Percentiles rank a stretch among this genome's conserved stretches.
These are phyloP conservation scores for Chaetomium olivaceum DNA, from an alignment of 2,329 filamentous ascomycete genomes.

Conservation along the genomic window DNA sequence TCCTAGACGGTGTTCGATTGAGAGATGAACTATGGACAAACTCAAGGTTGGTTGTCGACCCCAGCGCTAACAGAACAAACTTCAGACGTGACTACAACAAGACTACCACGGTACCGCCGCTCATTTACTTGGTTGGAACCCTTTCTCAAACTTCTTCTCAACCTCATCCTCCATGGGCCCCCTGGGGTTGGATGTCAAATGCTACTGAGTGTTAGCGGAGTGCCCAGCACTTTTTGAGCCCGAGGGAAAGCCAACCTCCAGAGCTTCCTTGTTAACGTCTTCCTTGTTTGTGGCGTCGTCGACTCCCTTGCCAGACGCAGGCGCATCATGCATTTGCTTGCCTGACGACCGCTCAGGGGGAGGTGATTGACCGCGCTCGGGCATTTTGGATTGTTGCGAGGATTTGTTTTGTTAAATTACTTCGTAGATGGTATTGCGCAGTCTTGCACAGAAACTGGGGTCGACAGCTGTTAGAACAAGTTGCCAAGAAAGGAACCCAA, in stretches of 20 bases:
- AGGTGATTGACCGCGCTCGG: constrained; percentile 70
- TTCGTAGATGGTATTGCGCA: background rate
- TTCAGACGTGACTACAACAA: background rate
- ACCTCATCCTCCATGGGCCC: constrained; percentile 62
- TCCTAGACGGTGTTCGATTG: background rate
- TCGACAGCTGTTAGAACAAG: background rate
- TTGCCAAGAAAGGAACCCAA: background rate
- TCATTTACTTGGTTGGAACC: constrained; percentile 25
- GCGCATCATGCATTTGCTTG: constrained; percentile 60
- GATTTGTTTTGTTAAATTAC: background rate
- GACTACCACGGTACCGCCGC: background rate
- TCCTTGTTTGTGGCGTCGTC: constrained; percentile 57
- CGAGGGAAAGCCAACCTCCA: constrained; percentile 45
- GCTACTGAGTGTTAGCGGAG: constrained; percentile 37
- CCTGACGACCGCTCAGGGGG: constrained; percentile 67
- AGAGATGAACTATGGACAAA: background rate
- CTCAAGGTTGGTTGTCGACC: background rate
- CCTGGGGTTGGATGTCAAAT: constrained; percentile 65
- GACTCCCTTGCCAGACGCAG: constrained; percentile 59
- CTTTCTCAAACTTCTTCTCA: constrained; percentile 62
- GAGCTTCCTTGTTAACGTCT: constrained; percentile 51
- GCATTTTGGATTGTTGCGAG: constrained; percentile 55
- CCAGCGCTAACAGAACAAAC: constrained; percentile 1
- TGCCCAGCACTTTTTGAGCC: background rate
- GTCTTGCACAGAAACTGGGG: background rate